These are phyloP conservation scores for Podospora australis DNA, from an alignment of 495 filamentous ascomycete species.

Conservation along the genomic window DNA sequence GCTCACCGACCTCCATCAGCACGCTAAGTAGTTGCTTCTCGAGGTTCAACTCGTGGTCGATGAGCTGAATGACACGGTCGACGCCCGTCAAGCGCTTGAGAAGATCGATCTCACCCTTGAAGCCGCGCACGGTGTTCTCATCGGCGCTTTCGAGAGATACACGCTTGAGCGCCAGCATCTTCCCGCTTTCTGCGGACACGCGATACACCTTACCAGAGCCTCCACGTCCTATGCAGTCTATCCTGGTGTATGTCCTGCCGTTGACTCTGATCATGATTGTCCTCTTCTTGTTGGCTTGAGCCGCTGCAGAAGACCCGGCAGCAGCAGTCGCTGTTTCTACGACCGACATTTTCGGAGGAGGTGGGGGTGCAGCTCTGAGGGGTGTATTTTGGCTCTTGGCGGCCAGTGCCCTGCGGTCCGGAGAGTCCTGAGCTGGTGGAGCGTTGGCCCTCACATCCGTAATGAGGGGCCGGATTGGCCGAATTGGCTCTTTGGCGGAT, in stretches of 20 bases:
- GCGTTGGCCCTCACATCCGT: slow-evolving; percentile 1
- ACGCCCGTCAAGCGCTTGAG: slow-evolving; percentile 74
- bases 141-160: slow-evolving; percentile 90
- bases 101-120: slow-evolving; percentile 95
- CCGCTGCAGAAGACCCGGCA: slow-evolving; percentile 67
- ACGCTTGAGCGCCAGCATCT: slow-evolving; percentile 87
- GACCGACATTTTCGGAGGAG: slow-evolving; percentile 89
- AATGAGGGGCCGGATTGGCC: slow-evolving; percentile 18
- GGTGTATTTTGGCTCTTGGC: slow-evolving; percentile 77
- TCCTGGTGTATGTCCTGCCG: slow-evolving; percentile 78
- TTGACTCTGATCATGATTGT: slow-evolving; percentile 79
- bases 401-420: slow-evolving; percentile 64
- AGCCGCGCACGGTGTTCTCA: slow-evolving; percentile 73
- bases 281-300: slow-evolving; percentile 63
- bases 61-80: slow-evolving; percentile 81
- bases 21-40: slow-evolving; percentile 81
- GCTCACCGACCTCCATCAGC: slow-evolving; percentile 97
- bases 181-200: slow-evolving; percentile 93
- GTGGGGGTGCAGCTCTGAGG: slow-evolving; percentile 71
- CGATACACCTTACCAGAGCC: slow-evolving; percentile 92
- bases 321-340: slow-evolving; percentile 83
- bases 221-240: slow-evolving; percentile 86
- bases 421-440: slow-evolving; percentile 32
- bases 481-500: slow-evolving; percentile 51
- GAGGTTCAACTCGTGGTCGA: slow-evolving; percentile 88